Percentiles rank a stretch among this genome's conserved stretches.
Evolutionary conservation across 2,329 filamentous ascomycete genomes (phyloP).

Genomic region (Leptosphaerulina australis): DNA sequence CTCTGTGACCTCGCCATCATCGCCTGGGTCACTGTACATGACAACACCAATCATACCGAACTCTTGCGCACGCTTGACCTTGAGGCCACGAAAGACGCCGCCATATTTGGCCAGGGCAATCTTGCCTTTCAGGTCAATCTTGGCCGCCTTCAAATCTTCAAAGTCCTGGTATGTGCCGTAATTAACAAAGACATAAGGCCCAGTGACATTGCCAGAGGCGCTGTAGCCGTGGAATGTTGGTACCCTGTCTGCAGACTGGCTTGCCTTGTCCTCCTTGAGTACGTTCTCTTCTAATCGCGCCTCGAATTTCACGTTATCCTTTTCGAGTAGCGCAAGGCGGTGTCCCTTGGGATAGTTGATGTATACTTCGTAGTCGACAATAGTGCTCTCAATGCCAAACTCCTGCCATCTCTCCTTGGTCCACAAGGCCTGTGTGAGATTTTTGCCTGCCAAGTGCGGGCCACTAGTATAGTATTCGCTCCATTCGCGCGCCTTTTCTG

Average conservation of each 20-base stretch:
- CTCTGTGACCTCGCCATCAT: conserved; percentile 82
- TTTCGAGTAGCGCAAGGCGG: conserved; percentile 53
- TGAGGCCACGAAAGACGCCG: conserved; percentile 83
- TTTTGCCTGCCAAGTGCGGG: conserved; percentile 59
- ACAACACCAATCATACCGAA: conserved; percentile 85
- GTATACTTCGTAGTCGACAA: conserved; percentile 59
- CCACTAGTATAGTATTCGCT: conserved; percentile 59
- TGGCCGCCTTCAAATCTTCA: conserved; percentile 76
- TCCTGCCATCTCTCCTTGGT: conserved; percentile 57
- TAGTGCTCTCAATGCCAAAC: conserved; percentile 54
- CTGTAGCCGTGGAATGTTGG: conserved; percentile 96
- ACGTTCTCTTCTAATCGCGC: conserved; percentile 85
- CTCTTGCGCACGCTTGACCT: conserved; percentile 90
- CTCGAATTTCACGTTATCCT: conserved; percentile 67
- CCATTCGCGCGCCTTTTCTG: conserved; percentile 58
- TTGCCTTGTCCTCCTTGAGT: conserved; percentile 81
- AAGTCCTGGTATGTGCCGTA: conserved; percentile 88
- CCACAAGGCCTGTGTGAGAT: conserved; percentile 59
- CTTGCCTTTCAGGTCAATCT: conserved; percentile 78
- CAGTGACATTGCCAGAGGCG: conserved; percentile 89
- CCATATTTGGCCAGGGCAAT: conserved; percentile 89
- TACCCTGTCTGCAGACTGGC: conserved; percentile 71
- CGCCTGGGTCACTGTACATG: conserved; percentile 86
- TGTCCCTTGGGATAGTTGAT: conserved; percentile 59
- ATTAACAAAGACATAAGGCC: conserved; percentile 85